Base-by-base conservation (phyloP, 1,284 basidiomycete genomes). In the Mycosarcoma mackinlayi region DNA sequence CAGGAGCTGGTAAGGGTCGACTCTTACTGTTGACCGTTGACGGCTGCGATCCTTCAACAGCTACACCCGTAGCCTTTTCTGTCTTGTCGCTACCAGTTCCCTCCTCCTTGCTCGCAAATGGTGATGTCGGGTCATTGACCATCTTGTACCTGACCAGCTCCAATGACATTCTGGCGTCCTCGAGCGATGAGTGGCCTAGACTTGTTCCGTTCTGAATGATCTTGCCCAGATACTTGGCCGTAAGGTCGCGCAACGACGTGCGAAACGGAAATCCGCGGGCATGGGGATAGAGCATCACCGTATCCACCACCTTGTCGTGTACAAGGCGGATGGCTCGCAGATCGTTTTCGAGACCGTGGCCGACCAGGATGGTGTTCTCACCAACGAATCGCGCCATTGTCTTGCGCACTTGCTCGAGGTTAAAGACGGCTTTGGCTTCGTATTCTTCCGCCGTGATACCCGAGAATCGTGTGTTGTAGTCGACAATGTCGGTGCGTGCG, bases 291-390 rank as follows among this genome's bases (percentile, higher is more conserved):
- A 81, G 71, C 53, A 78, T 72, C 39, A 70, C 72, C 19, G 77
- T 78, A 42, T 80, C 78, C 8, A 76, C 68, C 16, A 81, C 51
- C 31, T 65, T 68, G 25, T 64, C 37, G 46, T 81, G 80, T 30
- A 79, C 64, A 18, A 80, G 44, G 4, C 79, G 55, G 7, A 81
- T 59, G 0, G 79, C 79, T 11, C 68, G 59, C 34, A 81, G 47
- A 54, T 81, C 79, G 44, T 81, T 81, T 48, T 81, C 79, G 3
- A 81, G 50, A 0, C 79, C 77, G 35, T 81, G 79, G 0, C 79
- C 79, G n/a, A 78, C 71, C 1, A 81, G 55, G 24, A 81, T 59
- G 16, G 79, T 81, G 25, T 74, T 38, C 19, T 61, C 61, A 18
- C 60, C 73, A 16, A 81, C 64, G 31, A 79, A 78, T 13, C 57